Evolutionary conservation across 2,329 filamentous ascomycete species (phyloP), one percentile per base, ranked within the genome.

Genomic region (Plectosphaerella plurivora): DNA sequence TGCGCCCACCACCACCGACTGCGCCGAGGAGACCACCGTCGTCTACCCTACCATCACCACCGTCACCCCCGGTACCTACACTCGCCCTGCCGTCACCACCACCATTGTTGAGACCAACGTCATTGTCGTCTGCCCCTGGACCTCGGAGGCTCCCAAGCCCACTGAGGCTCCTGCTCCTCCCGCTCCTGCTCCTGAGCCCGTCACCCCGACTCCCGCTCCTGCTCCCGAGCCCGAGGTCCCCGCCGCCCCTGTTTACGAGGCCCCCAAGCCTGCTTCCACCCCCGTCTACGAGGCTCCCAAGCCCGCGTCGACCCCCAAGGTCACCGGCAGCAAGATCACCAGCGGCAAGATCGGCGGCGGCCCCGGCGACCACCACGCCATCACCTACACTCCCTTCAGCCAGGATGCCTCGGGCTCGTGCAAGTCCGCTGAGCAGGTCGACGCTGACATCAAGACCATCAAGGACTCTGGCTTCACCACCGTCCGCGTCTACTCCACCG

Each of bases 401-500:
- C 63, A 75, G 55, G 60, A 65, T 50, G 73, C 73, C 49, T 57
- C 55, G n/a, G 81, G 81, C 55, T 63, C 72, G 47, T 93, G 89
- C 85, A 90, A 89, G 83, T 64, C 66, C 55, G 71, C 78, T 56
- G 57, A 57, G n/a, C 68, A 79, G 47, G 82, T 93, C 54, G 66
- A 76, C 55, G 51, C 62, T 22, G 87, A 92, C 59, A 78, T 93
- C 59, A 67, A 70, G 39, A 60, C 69, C 54, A 87, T 93, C 65
- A 81, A 84, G 64, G 48, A 61, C 50, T 81, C 82, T 59, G 88
- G 88, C 55, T 91, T 92, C 81, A 72, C 72, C 58, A 75, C 81
- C 48, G 69, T 93, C 68, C 92, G 93, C 70, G 78, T 94, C 67
- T 97, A 97, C 84, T 90, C 87, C 59, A 92, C 91, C 61, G 92